Evolutionary conservation across 1,284 basidiomycete genomes (phyloP), one percentile per base, ranked within the genome.

Genomic region (Wolfiporia cocos): DNA sequence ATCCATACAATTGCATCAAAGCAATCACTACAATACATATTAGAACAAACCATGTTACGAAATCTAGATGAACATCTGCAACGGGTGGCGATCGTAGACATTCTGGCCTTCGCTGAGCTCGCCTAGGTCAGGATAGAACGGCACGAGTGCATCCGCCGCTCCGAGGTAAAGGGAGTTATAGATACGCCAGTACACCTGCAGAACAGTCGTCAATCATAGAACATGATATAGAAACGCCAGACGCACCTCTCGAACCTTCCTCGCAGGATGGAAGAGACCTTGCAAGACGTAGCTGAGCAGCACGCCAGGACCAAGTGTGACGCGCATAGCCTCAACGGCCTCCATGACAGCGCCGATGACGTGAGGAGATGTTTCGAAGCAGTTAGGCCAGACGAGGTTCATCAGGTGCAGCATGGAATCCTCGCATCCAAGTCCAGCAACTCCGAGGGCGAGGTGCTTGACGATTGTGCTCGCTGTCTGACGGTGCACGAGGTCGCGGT

Each of bases 381-480:
- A 93, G 63, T 99, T 99, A 3, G 96, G 96, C 94, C 95, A 99
- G 19, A 99, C 88, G 21, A 99, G 78, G 64, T 99, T 99, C 84
- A 99, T 91, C 44, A 99, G 67, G 60, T 99, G 96, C 42, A 93
- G 77, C 80, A 98, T 90, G 14, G 93, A 93, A 64, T 99, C 96
- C 66, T 99, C 96, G 57, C 93, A 94, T 0, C 96, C 96, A 12
- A 98, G 76, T 33, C 96, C 96, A 0, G 95, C 94, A 4, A 96
- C 94, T 34, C 96, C 96, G 24, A 99, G 80, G 2, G 96, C 93
- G 34, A 99, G 71, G 64, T 99, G 96, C 70, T 98, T 98, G 55
- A 99, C 94, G 56, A 99, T 99, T n/a, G 95, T 94, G 50, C 90
- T 92, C 0, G 95, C 93, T 0, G 96, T 99, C 62, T 99, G 96